Percentiles rank a stretch among this genome's conserved stretches.
These are phyloP conservation scores for Mucor piriformis DNA, from an alignment of 371 early-diverging fungal genomes.

Conservation along the genomic window DNA sequence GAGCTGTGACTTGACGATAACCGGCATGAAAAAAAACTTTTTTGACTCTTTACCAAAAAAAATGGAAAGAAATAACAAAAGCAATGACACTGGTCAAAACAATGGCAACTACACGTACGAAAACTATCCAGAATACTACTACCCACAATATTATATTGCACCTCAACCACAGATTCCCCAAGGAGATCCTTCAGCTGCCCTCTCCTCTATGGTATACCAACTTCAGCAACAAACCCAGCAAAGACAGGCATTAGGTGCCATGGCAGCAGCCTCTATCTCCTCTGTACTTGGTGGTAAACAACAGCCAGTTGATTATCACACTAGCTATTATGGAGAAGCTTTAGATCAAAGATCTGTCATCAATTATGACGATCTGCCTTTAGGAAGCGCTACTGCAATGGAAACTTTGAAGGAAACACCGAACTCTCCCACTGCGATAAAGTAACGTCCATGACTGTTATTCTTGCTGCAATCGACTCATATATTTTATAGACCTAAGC, in stretches of 20 bases:
- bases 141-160: slow-evolving; percentile 10
- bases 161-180: slow-evolving; percentile 13
- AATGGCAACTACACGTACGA: slow-evolving; percentile 5
- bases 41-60: no score
- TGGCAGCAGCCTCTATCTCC: slow-evolving; percentile 34
- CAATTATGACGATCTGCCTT: slow-evolving; percentile 21
- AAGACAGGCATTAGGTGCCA: slow-evolving; percentile 8
- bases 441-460: background rate
- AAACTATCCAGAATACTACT: slow-evolving; percentile 9
- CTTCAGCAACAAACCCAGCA: slow-evolving; percentile 38
- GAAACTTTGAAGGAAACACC: background rate
- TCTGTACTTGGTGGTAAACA: slow-evolving; percentile 19
- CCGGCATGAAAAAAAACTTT: no score
- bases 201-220: slow-evolving; percentile 24
- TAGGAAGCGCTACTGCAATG: background rate
- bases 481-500: slow-evolving; percentile 15
- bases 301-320: slow-evolving; percentile 4
- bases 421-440: background rate
- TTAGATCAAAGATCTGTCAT: slow-evolving; percentile 17
- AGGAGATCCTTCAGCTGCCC: slow-evolving; percentile 24
- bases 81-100: background rate
- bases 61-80: background rate
- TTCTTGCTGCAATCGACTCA: no score
- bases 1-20: no score
- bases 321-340: slow-evolving; percentile 3